phyloP scores from a whole-genome alignment of 148 eudicot species.

The Pouteria glomerata region DNA sequence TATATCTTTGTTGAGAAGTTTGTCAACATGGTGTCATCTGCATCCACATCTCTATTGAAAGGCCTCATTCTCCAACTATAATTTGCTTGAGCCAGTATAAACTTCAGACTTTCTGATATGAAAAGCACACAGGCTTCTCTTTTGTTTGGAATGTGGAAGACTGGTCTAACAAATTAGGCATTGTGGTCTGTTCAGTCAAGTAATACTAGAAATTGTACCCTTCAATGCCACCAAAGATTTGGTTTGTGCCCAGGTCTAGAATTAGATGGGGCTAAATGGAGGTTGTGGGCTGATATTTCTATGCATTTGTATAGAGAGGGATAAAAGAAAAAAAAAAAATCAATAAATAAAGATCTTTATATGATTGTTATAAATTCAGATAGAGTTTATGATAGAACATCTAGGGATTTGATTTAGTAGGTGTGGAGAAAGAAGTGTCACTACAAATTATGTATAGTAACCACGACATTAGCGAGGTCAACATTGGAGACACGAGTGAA shows the following conservation, averaged over 20 bases:
- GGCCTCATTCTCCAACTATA: not conserved
- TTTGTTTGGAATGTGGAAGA: constrained; percentile 7
- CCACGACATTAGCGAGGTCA: too few relatives aligned
- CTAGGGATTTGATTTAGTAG: too few relatives aligned
- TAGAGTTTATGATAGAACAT: too few relatives aligned
- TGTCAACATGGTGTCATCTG: too few relatives aligned
- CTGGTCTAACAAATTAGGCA: not conserved
- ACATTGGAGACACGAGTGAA: too few relatives aligned
- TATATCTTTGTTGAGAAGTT: not conserved
- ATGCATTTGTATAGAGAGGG: not conserved
- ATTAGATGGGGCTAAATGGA: not conserved
- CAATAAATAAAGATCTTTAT: too few relatives aligned
- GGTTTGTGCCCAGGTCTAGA: not conserved
- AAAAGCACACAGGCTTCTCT: not conserved
- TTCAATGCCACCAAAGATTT: not conserved
- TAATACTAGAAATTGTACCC: not conserved
- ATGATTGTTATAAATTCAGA: too few relatives aligned
- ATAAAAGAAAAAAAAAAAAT: too few relatives aligned
- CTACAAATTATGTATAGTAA: too few relatives aligned
- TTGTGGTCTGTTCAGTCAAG: not conserved
- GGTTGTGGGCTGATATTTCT: not conserved
- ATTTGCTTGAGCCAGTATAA: not conserved
- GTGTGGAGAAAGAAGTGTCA: too few relatives aligned
- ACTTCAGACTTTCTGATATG: not conserved
- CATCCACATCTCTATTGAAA: too few relatives aligned